A percentile compares a stretch with the other conserved stretches of the same genome.
phyloP scores from a whole-genome alignment of 2,329 filamentous ascomycete genomes.

The Aspergillus proliferans region DNA sequence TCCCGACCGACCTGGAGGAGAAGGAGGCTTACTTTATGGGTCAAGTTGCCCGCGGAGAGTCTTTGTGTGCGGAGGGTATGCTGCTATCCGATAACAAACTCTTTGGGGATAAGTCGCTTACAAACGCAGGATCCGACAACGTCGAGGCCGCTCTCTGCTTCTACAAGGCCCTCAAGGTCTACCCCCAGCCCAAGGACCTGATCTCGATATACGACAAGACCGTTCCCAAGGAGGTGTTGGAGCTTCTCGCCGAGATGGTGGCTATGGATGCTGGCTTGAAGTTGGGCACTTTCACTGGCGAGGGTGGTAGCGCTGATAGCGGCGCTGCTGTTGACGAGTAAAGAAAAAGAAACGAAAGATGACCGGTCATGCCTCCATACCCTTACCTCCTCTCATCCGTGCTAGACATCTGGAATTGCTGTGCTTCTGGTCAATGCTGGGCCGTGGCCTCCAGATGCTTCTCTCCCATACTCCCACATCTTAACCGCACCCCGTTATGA shows the following conservation, averaged over 20 bases:
- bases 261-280: constrained; percentile 74
- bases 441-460: constrained; percentile 10
- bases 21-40: constrained; percentile 96
- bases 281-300: constrained; percentile 46
- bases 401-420: constrained; percentile 6
- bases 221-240: constrained; percentile 91
- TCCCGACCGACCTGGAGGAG: constrained; percentile 84
- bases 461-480: constrained; percentile 7
- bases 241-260: constrained; percentile 97
- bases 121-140: constrained; percentile 31
- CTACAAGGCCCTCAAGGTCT: constrained; percentile 98
- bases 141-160: constrained; percentile 89
- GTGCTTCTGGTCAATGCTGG: constrained; percentile 16
- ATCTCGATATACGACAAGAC: constrained; percentile 99
- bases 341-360: no score
- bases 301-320: constrained; percentile 25
- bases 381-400: neutral
- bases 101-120: constrained; percentile 7
- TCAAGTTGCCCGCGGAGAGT: constrained; percentile 84
- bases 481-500: constrained; percentile 3
- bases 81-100: constrained; percentile 10
- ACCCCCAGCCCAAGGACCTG: constrained; percentile 84
- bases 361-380: constrained; percentile 8
- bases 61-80: constrained; percentile 74
- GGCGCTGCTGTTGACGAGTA: constrained; percentile 22